These are phyloP conservation scores for Nakazawaea wickerhamii DNA, from an alignment of 805 yeast species.

Conservation along the genomic window DNA sequence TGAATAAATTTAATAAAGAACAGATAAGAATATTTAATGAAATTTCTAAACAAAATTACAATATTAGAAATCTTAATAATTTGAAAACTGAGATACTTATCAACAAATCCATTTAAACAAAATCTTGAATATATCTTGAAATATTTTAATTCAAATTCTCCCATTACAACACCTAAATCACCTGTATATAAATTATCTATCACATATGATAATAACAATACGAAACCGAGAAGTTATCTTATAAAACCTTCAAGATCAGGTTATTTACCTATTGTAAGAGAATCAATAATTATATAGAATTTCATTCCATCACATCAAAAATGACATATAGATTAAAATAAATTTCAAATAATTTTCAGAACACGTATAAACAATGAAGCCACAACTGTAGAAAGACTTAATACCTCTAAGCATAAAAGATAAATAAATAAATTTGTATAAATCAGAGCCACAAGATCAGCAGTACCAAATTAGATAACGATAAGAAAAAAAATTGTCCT, in stretches of 20 bases:
- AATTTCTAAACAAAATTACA: too few relatives aligned
- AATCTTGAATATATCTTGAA: background rate
- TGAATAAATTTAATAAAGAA: background rate
- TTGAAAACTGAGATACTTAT: too few relatives aligned
- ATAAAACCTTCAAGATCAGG: conserved; percentile 2
- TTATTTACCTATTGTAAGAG: background rate
- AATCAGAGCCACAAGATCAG: background rate
- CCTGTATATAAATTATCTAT: background rate
- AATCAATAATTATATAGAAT: background rate
- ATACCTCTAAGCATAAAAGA: background rate
- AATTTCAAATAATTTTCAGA: too few relatives aligned
- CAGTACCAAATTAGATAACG: background rate
- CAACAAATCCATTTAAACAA: background rate
- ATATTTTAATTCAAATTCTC: background rate
- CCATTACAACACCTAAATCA: background rate
- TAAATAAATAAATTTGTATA: background rate
- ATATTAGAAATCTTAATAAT: background rate
- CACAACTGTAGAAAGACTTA: background rate
- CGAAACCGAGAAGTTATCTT: background rate
- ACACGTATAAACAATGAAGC: background rate
- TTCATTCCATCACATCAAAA: background rate
- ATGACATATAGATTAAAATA: too few relatives aligned
- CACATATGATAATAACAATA: background rate
- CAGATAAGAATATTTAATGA: background rate
- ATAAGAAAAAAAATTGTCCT: too few relatives aligned